phyloP scores from a whole-genome alignment of 1,284 basidiomycete species.

The Fomitopsis palustris region DNA sequence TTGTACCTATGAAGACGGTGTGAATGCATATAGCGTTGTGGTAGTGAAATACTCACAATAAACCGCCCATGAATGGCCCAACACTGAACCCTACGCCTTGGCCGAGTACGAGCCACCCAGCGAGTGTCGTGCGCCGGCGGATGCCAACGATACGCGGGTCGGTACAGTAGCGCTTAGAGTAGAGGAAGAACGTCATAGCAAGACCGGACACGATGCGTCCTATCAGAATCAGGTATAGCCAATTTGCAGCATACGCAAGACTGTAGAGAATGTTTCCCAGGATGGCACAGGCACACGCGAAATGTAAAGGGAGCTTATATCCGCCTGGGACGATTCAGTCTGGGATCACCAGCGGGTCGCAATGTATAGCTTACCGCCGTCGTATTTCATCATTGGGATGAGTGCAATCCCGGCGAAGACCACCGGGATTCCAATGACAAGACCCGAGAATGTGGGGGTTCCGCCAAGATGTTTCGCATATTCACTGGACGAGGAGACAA shows the following conservation, averaged over 20 bases:
- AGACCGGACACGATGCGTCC: conserved; percentile 48
- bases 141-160: conserved; percentile 68
- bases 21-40: background rate
- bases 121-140: conserved; percentile 58
- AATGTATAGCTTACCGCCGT: conserved; percentile 43
- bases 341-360: background rate
- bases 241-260: conserved; percentile 41
- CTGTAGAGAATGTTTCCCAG: conserved; percentile 43
- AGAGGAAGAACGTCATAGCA: conserved; percentile 43
- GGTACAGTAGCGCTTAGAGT: conserved; percentile 59
- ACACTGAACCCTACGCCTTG: conserved; percentile 62
- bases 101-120: conserved; percentile 59
- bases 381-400: conserved; percentile 51
- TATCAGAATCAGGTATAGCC: conserved; percentile 46
- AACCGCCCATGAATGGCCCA: conserved; percentile 65
- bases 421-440: conserved; percentile 66
- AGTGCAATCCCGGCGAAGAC: conserved; percentile 55
- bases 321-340: conserved; percentile 34
- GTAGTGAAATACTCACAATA: conserved; percentile 33
- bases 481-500: conserved; percentile 61
- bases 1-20: conserved; percentile 21
- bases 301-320: conserved; percentile 45
- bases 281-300: conserved; percentile 38
- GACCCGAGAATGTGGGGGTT: conserved; percentile 60
- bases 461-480: conserved; percentile 65